Conservation (phyloP, 495 filamentous ascomycete genomes). For the Xylaria nigripes region DNA sequence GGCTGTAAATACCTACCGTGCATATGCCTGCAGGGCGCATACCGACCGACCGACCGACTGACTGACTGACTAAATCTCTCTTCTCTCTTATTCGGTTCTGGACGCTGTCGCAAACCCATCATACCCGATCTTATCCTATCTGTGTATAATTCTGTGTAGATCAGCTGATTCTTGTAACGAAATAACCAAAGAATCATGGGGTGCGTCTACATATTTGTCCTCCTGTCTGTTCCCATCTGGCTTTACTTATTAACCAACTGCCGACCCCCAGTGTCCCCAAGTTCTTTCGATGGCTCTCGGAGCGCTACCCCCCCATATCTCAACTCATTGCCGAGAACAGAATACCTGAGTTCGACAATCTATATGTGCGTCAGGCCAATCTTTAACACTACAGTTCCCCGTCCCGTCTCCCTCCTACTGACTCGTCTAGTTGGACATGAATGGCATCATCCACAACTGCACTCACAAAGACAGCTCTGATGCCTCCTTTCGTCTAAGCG, state of each 20-base stretch:
- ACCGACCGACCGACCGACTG: neutral
- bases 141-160: neutral
- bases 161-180: neutral
- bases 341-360: slow-evolving; percentile 97
- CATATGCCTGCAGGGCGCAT: neutral
- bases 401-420: slow-evolving; percentile 13
- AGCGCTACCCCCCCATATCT: slow-evolving; percentile 97
- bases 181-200: neutral
- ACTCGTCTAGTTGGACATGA: slow-evolving; percentile 75
- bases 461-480: slow-evolving; percentile 87
- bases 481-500: slow-evolving; percentile 83
- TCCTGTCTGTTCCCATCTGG: neutral
- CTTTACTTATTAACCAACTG: neutral
- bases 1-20: neutral
- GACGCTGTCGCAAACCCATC: neutral
- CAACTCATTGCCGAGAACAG: slow-evolving; percentile 98
- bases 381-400: slow-evolving; percentile 4
- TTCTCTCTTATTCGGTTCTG: neutral
- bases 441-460: slow-evolving; percentile 99
- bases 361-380: slow-evolving; percentile 57
- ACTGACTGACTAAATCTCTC: neutral
- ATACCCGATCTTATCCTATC: neutral
- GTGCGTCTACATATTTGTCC: neutral
- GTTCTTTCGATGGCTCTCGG: slow-evolving; percentile 87
- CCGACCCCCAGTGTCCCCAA: slow-evolving; percentile 75